Conservation (phyloP, 176 grass and related monocot genomes). For the Coix lacrymajobi region DNA sequence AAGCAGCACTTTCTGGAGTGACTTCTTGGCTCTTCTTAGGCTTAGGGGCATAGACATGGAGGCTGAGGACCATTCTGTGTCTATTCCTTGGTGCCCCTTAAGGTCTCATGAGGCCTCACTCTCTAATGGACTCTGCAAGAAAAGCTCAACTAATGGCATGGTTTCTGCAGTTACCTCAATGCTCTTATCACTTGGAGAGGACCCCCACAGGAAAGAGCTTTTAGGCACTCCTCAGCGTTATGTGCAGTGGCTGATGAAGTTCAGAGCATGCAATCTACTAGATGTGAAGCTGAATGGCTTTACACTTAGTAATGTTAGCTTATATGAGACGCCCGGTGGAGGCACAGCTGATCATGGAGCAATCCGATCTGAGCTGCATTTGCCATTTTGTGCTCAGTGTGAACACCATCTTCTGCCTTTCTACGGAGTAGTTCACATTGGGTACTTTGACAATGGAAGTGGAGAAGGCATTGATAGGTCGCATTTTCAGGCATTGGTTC, state of each 20-base stretch:
- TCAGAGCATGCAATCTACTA: conserved; percentile 47
- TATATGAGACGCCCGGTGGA: conserved; percentile 19
- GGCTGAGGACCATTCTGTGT: conserved; percentile 24
- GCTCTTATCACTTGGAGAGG: conserved; percentile 71
- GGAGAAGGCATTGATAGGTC: conserved; percentile 46
- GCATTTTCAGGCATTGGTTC: conserved; percentile 63
- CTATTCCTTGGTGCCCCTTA: conserved; percentile 71
- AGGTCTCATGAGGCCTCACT: conserved; percentile 34
- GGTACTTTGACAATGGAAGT: conserved; percentile 41
- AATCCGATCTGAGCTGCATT: conserved; percentile 49
- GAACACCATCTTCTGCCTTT: conserved; percentile 94
- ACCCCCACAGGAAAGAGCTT: conserved; percentile 80
- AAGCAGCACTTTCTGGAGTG: conserved; percentile 59
- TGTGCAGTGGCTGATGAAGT: conserved; percentile 84
- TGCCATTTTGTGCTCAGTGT: conserved; percentile 90
- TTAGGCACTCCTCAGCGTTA: conserved; percentile 65
- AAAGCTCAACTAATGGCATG: conserved; percentile 49
- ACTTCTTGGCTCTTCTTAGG: conserved; percentile 70
- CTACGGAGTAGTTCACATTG: conserved; percentile 84
- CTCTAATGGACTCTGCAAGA: conserved; percentile 41
- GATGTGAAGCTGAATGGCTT: conserved; percentile 50
- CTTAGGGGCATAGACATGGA: conserved; percentile 55
- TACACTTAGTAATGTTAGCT: conserved; percentile 19
- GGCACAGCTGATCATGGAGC: conserved; percentile 29
- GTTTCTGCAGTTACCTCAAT: conserved; percentile 66